Base-by-base conservation (phyloP, 768 basidiomycete genomes). In the Phaeolepiota aurea region DNA sequence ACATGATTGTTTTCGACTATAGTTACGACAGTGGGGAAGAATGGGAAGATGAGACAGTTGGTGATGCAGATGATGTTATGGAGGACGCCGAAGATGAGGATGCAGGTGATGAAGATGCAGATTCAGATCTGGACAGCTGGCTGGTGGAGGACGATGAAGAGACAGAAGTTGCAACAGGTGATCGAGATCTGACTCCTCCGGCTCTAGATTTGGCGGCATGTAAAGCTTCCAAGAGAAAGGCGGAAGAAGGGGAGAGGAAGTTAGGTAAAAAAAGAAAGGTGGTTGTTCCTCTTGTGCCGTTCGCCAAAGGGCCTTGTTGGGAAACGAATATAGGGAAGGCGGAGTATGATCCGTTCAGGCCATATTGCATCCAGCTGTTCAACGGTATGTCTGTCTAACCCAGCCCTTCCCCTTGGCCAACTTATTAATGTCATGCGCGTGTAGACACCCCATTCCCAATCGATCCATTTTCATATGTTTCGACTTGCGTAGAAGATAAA, bases 1-100 rank as follows among this genome's bases (percentile, higher is more conserved):
- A 99, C 52, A 67, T 76, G 9, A 64, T 82, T 1, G 71, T 76
- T 10, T 72, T 87, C 40, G 91, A 98, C 60, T 99, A 98, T 57
- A 74, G 76, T 3, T 89, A 93, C 54, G 93, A 99, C 63, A 92
- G 88, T 38, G 94, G 89, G 11, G 90, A 82, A 50, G 96, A 98
- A 50, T 98, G 96, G 96, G 89, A 90, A 47, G 87, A 85, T 43
- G 91, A 92, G 54, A 79, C 80, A 15, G 76, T 72, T 2, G 88
- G 82, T 16, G 87, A 78, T 9, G 88, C 82, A 37, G 87, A 87
- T 37, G 83, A 87, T 41, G 75, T 82, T 4, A 64, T 71, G 4
- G 81, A 84, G 3, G 87, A 87, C 12, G 81, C 70, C 10, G 82
- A 77, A 11, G 79, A 72, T 3, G 80, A 78, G 7, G 76, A 73